These are phyloP conservation scores for Tilletia horrida DNA, from an alignment of 1,284 basidiomycete species.

Conservation along the genomic window DNA sequence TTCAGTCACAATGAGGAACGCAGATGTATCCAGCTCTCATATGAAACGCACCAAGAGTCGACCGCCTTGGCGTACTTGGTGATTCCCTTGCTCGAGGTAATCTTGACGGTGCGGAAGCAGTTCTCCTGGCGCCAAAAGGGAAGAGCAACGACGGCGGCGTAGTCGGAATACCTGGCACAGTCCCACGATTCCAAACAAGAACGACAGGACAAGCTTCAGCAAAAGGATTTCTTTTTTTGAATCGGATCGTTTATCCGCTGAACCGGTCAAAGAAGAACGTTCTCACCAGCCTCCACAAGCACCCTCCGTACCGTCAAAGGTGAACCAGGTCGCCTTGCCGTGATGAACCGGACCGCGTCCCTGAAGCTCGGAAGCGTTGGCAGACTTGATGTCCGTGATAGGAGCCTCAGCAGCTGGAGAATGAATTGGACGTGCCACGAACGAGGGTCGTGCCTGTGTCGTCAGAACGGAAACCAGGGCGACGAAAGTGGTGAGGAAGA, in stretches of 20 bases:
- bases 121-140: constrained; percentile 3
- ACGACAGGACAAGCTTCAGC: background rate
- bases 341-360: background rate
- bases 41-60: constrained; percentile 1
- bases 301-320: background rate
- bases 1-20: no score
- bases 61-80: background rate
- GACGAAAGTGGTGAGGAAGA: no score
- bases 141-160: constrained; percentile 1
- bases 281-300: constrained; percentile 14
- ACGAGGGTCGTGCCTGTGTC: no score
- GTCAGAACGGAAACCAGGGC: no score
- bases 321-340: constrained; percentile 10
- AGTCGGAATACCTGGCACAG: background rate
- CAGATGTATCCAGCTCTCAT: no score
- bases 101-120: constrained; percentile 16
- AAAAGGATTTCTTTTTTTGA: no score
- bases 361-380: no score
- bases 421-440: no score
- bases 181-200: background rate
- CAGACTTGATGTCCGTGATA: no score
- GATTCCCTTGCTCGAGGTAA: background rate
- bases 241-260: no score
- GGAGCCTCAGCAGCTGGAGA: no score
- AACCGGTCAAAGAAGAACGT: background rate